Evolutionary conservation across 768 basidiomycete species (phyloP).

Genomic region (Trametes punicea): DNA sequence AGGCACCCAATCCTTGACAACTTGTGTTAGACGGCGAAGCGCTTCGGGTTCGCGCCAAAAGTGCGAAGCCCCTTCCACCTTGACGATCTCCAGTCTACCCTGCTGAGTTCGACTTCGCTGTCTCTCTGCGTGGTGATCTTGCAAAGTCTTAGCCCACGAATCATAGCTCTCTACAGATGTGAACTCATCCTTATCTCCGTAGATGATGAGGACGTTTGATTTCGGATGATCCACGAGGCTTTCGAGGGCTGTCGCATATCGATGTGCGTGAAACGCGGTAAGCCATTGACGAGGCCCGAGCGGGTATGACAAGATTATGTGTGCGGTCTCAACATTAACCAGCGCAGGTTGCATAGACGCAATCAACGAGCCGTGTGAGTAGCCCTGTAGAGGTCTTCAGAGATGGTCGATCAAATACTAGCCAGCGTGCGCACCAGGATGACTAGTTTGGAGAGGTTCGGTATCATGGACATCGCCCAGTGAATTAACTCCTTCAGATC

Average conservation of each 20-base stretch:
- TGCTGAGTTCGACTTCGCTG: slow-evolving; percentile 10
- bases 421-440: slow-evolving; percentile 50
- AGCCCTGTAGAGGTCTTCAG: slow-evolving; percentile 49
- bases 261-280: slow-evolving; percentile 60
- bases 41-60: slow-evolving; percentile 52
- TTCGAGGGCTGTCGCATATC: slow-evolving; percentile 51
- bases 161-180: slow-evolving; percentile 54
- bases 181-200: slow-evolving; percentile 72
- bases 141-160: slow-evolving; percentile 48
- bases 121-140: slow-evolving; percentile 2
- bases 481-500: slow-evolving; percentile 64
- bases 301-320: slow-evolving; percentile 76
- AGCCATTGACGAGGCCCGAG: slow-evolving; percentile 63
- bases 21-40: slow-evolving; percentile 3
- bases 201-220: slow-evolving; percentile 58
- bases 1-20: slow-evolving; percentile 19
- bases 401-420: not conserved
- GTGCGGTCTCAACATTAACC: slow-evolving; percentile 50
- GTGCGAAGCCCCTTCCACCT: slow-evolving; percentile 52
- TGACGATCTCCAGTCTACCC: slow-evolving; percentile 33
- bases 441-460: slow-evolving; percentile 47
- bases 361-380: slow-evolving; percentile 78
- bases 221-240: slow-evolving; percentile 44
- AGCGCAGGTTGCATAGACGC: slow-evolving; percentile 62
- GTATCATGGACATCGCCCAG: slow-evolving; percentile 46